Percentiles rank a stretch among this genome's conserved stretches.
Conservation (phyloP, 2,329 filamentous ascomycete genomes). For the Trichophyton rubrum region DNA sequence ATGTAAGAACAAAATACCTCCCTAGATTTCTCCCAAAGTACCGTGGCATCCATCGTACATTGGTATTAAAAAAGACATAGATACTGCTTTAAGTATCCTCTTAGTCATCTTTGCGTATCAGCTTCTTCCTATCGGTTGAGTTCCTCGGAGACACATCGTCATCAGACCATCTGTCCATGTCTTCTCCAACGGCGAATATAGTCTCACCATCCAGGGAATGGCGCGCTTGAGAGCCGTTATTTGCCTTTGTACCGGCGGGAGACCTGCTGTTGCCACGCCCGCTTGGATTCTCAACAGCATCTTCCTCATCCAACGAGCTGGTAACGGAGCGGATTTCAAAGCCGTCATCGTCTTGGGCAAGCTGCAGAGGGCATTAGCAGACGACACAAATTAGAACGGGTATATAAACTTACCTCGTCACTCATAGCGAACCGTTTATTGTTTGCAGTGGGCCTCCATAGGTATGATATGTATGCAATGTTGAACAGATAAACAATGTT, state of each 20-base stretch:
- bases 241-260: slow-evolving; percentile 34
- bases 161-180: slow-evolving; percentile 74
- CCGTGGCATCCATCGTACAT: background rate
- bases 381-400: background rate
- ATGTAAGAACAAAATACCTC: slow-evolving; percentile 3
- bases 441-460: slow-evolving; percentile 93
- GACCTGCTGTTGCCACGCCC: slow-evolving; percentile 22
- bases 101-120: slow-evolving; percentile 35
- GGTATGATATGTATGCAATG: slow-evolving; percentile 82
- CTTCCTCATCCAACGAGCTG: slow-evolving; percentile 56
- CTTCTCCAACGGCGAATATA: slow-evolving; percentile 83
- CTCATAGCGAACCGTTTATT: slow-evolving; percentile 98
- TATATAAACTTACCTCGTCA: slow-evolving; percentile 54
- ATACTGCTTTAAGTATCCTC: background rate
- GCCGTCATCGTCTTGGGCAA: slow-evolving; percentile 95
- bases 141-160: slow-evolving; percentile 44
- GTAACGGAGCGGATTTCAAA: slow-evolving; percentile 94
- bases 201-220: slow-evolving; percentile 75
- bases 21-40: slow-evolving; percentile 4
- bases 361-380: slow-evolving; percentile 31
- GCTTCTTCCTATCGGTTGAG: slow-evolving; percentile 39
- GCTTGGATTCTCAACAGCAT: slow-evolving; percentile 25
- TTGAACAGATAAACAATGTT: slow-evolving; percentile 94
- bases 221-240: slow-evolving; percentile 29
- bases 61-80: background rate